These are phyloP conservation scores for Penicillium egyptiacum DNA, from an alignment of 495 filamentous ascomycete genomes.

Conservation along the genomic window DNA sequence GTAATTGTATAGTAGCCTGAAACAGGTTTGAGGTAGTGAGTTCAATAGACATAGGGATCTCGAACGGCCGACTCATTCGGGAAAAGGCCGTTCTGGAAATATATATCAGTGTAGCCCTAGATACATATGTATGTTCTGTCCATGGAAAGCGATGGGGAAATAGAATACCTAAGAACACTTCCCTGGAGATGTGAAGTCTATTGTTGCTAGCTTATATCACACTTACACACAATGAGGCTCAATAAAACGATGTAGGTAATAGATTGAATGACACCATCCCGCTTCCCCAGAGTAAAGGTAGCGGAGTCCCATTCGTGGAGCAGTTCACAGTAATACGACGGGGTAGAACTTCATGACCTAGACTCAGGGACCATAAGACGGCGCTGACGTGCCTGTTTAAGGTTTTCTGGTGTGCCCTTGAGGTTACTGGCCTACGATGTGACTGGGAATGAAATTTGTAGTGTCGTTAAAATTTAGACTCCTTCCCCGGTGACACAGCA, in stretches of 20 bases:
- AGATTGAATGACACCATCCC: background rate
- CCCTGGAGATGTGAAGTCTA: background rate
- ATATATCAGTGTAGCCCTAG: background rate
- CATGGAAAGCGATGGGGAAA: background rate
- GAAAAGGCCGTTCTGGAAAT: background rate
- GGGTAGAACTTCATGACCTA: background rate
- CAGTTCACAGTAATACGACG: background rate
- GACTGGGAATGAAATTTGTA: conserved; percentile 16
- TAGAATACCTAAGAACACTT: background rate
- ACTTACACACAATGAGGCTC: background rate
- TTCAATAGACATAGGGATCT: background rate
- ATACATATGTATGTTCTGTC: background rate
- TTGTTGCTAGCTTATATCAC: background rate
- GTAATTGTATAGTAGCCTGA: background rate
- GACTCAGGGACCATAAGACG: background rate
- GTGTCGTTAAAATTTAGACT: conserved; percentile 31
- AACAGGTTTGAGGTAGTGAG: background rate
- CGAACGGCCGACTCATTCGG: background rate
- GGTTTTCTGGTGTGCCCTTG: background rate
- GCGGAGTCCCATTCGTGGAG: background rate
- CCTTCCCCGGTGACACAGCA: conserved; percentile 18
- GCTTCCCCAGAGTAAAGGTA: background rate
- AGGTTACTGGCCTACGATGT: conserved; percentile 1
- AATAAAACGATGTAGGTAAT: background rate
- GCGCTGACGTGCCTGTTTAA: too few relatives aligned